Conservation (phyloP, 305 asterid genomes). For the Andrographis paniculata region DNA sequence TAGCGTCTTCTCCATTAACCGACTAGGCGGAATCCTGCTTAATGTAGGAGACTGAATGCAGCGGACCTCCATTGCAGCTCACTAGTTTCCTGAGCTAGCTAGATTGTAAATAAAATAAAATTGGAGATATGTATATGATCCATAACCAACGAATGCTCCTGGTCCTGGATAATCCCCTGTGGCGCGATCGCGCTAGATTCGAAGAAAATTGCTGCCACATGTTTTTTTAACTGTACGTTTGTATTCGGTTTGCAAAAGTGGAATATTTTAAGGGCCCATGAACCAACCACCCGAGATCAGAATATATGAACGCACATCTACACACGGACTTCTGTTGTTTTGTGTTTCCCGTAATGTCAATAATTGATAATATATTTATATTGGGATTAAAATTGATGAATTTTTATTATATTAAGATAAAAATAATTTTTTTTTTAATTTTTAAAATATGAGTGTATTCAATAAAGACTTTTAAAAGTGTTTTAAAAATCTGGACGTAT, state of each 20-base stretch:
- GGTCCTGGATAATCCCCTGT: constrained; percentile 15
- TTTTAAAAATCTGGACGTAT: too few species aligned
- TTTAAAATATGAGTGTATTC: too few species aligned
- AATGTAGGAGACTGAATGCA: constrained; percentile 42
- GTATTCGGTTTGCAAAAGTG: background rate
- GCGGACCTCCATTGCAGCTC: constrained; percentile 40
- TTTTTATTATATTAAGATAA: too few species aligned
- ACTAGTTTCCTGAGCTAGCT: too few species aligned
- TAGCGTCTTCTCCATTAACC: constrained; percentile 32
- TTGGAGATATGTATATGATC: background rate
- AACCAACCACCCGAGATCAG: background rate
- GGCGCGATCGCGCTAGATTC: constrained; percentile 21
- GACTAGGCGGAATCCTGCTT: constrained; percentile 40
- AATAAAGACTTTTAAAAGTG: too few species aligned
- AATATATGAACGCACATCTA: too few species aligned
- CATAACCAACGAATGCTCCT: constrained; percentile 18
- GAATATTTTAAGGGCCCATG: background rate
- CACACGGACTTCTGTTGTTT: too few species aligned
- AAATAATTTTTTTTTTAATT: too few species aligned
- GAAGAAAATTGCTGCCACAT: constrained; percentile 31
- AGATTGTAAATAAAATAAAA: background rate
- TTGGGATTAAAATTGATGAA: too few species aligned
- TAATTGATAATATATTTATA: too few species aligned
- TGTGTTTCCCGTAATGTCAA: too few species aligned
- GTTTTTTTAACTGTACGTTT: constrained; percentile 2